Base-by-base conservation (phyloP, 306 rosid species). In the Prinsepia uniflora region DNA sequence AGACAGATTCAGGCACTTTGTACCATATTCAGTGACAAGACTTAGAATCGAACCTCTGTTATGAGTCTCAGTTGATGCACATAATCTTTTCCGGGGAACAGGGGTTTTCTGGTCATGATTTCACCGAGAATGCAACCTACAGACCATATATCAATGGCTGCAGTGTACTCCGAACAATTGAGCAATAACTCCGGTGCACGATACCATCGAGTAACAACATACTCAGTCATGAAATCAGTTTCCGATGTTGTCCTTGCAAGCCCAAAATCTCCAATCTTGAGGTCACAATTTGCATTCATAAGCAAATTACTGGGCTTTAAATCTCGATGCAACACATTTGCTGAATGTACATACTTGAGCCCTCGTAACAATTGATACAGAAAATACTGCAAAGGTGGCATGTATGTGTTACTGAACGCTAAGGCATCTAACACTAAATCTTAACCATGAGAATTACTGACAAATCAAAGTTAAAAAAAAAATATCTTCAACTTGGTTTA, bases 231-330 rank as follows among this genome's bases (percentile, higher is more conserved):
- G 79, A 94, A 94, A 87, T 91, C 98, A 72, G 97, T 94, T 78
- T 94, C 98, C 10, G 97, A 94, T 60, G 98, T 94, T 79, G 98
- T 94, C 87, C 98, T 86, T 70, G 97, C 98, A 59, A 94, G 98
- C 72, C 98, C 98, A 30, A 94, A 94, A 82, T 94, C 98, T 60
- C 87, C 97, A 76, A 94, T 91, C 89, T 94, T 94, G 39, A 94
- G 97, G 86, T 94, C 98, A 78, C 97, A 94, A 80, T 94, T 94
- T 61, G 98, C 84, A 81, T 94, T 89, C 81, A 94, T 81, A 45
- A 94, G 79, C 86, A 94, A 79, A 80, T 94, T 94, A 84, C 96
- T 94, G 58, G 98, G 98, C 87, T 94, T 94, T 67, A 94, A 84
- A 74, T 94, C 98, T 12, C 98, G 98, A 75, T 94, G 98, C 81